These are phyloP conservation scores for Friedmanniomyces endolithicus DNA, from an alignment of 495 filamentous ascomycete genomes.

Conservation along the genomic window DNA sequence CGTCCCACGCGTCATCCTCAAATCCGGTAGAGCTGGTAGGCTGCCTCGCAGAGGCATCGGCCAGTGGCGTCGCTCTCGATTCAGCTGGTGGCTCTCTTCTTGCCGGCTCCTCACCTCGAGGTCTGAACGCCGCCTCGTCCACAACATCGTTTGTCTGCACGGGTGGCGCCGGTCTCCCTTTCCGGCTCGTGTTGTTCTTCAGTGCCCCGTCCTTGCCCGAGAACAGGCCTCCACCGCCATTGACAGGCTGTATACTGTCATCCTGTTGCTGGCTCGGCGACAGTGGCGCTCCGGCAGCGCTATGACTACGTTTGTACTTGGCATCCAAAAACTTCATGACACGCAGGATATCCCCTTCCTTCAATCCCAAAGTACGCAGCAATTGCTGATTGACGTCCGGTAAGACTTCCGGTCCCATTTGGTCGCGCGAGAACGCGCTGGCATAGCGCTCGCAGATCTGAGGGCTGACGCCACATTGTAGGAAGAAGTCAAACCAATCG, in stretches of 20 bases:
- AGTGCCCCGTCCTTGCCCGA: slow-evolving; percentile 79
- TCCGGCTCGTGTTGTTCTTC: slow-evolving; percentile 79
- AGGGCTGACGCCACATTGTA: slow-evolving; percentile 77
- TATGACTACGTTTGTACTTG: slow-evolving; percentile 61
- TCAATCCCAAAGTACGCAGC: slow-evolving; percentile 73
- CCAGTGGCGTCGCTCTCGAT: slow-evolving; percentile 39
- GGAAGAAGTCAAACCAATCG: slow-evolving; percentile 99
- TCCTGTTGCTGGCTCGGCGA: slow-evolving; percentile 18
- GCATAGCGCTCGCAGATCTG: slow-evolving; percentile 91
- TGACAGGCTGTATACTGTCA: slow-evolving; percentile 27
- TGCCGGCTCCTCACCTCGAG: neutral
- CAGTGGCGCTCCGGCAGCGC: slow-evolving; percentile 43
- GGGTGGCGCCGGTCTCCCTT: slow-evolving; percentile 73
- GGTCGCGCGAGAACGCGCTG: slow-evolving; percentile 73
- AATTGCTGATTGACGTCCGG: slow-evolving; percentile 74
- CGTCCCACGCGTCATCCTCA: slow-evolving; percentile 95
- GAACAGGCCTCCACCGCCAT: slow-evolving; percentile 59
- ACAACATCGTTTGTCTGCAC: slow-evolving; percentile 76
- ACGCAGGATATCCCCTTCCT: slow-evolving; percentile 91
- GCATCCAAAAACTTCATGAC: slow-evolving; percentile 82
- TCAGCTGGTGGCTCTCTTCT: slow-evolving; percentile 39
- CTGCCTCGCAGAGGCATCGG: slow-evolving; percentile 34
- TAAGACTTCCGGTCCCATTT: slow-evolving; percentile 85
- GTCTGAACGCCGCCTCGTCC: slow-evolving; percentile 70
- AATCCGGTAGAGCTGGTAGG: slow-evolving; percentile 44